Base-by-base conservation (phyloP, 225 moss, liverwort and hornwort genomes). In the Asterella californica region DNA sequence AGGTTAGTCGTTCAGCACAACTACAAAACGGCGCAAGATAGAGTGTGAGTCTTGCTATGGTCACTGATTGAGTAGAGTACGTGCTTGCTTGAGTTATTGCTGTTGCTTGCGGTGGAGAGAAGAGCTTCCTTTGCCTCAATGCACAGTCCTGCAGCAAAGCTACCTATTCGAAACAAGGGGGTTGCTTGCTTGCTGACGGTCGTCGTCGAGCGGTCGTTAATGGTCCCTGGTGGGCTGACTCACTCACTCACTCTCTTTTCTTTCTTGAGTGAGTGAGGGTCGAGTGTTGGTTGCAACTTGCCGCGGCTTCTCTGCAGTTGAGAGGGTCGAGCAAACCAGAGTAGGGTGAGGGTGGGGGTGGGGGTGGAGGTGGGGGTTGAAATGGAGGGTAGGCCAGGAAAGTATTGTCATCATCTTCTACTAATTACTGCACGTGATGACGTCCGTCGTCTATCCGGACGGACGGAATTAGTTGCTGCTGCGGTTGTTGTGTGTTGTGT, bases 381-480 rank as follows among this genome's bases (percentile, higher is more conserved):
- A 65, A 15, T 32, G 15, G 30, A 10, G 0, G 64, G 30, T 64
- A 64, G 64, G 32, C 64, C 64, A 70, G 70, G 2, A 21, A 25
- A 38, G n/a, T n/a, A 74, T 27, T 9, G 52, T 52, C 69, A 74
- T 50, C 30, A 32, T 52, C 50, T 4, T 15, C 50, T 74, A 48
- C 50, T 74, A 50, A 74, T 50, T 75, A 32, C 32, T 21, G n/a
- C 53, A 75, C 49, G 75, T 76, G 60, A 76, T 76, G 76, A 76
- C 59, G 76, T 61, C 76, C 76, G 75, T 75, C 55, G 45, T 6
- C 47, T n/a, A n/a, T n/a, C 72, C 69, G n/a, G 29, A 27, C 32
- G 76, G 76, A 76, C 76, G 76, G 76, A 61, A 36, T 60, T 76
- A 60, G 60, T 76, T 61, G 76, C 48, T 57, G 74, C 8, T 15